Percentiles rank a stretch among this genome's conserved stretches.
Evolutionary conservation across 2,329 filamentous ascomycete species (phyloP).

Genomic region (Colletotrichum acutatum): DNA sequence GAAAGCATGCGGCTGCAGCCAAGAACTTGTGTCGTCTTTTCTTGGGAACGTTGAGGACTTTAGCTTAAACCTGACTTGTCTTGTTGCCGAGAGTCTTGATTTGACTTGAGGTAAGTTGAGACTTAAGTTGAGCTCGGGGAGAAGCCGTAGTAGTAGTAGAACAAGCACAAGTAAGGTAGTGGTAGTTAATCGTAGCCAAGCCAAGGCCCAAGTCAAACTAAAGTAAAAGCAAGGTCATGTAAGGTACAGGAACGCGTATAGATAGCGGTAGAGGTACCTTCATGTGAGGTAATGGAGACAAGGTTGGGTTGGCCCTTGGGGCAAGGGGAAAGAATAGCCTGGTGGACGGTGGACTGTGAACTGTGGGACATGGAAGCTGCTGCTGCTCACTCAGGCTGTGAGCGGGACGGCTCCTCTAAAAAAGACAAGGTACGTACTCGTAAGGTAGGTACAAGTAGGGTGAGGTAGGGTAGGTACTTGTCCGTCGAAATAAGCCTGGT

Average conservation of each 20-base stretch:
- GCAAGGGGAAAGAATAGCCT: background rate
- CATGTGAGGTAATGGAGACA: conserved; percentile 3
- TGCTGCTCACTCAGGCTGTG: background rate
- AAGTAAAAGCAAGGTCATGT: background rate
- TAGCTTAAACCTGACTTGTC: background rate
- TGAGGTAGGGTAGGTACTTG: too few relatives aligned
- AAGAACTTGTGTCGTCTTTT: background rate
- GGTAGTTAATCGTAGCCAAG: background rate
- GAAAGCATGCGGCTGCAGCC: background rate
- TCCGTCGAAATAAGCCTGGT: background rate
- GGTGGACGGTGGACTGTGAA: background rate
- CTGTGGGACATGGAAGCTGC: background rate
- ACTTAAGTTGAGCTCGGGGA: background rate
- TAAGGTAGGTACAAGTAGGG: background rate
- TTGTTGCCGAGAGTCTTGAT: background rate
- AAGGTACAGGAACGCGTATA: background rate
- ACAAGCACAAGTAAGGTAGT: background rate
- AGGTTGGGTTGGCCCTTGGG: background rate
- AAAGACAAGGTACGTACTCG: conserved; percentile 13
- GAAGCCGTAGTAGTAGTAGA: background rate
- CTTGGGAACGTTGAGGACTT: background rate
- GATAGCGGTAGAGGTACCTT: background rate
- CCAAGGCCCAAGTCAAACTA: background rate
- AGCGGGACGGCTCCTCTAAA: background rate
- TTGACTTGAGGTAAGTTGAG: background rate